These are phyloP conservation scores for Vicia villosa DNA, from an alignment of 306 rosid species.

Conservation along the genomic window DNA sequence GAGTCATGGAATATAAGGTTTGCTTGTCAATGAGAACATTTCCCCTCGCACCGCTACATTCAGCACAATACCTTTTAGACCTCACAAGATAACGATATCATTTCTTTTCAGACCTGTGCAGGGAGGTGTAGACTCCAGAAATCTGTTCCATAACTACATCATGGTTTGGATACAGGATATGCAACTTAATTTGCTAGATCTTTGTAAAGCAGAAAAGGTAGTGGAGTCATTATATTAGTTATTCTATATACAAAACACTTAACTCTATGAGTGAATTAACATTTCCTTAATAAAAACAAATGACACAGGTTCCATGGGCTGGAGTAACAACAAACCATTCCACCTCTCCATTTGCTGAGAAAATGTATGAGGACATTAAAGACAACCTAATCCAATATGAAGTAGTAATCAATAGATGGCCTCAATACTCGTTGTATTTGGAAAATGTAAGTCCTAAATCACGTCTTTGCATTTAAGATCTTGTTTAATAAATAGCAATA, in stretches of 20 bases:
- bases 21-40: constrained; percentile 44
- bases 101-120: constrained; percentile 68
- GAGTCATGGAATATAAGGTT: constrained; percentile 90
- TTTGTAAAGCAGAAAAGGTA: constrained; percentile 96
- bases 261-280: constrained; percentile 12
- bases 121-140: constrained; percentile 83
- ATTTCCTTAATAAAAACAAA: constrained; percentile 32
- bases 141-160: constrained; percentile 82
- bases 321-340: constrained; percentile 89
- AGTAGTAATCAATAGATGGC: constrained; percentile 92
- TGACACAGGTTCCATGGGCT: constrained; percentile 92
- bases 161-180: constrained; percentile 95
- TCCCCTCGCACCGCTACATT: constrained; percentile 3
- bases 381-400: constrained; percentile 73
- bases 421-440: constrained; percentile 86
- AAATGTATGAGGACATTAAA: constrained; percentile 86
- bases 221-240: constrained; percentile 13
- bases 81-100: constrained; percentile 12
- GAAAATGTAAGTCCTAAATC: constrained; percentile 69
- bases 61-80: background rate
- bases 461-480: constrained; percentile 18
- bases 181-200: constrained; percentile 82
- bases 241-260: constrained; percentile 25
- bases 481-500: constrained; percentile 1
- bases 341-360: constrained; percentile 91